phyloP scores from a whole-genome alignment of 257 asterid species.

The Solanum chiquidenum region DNA sequence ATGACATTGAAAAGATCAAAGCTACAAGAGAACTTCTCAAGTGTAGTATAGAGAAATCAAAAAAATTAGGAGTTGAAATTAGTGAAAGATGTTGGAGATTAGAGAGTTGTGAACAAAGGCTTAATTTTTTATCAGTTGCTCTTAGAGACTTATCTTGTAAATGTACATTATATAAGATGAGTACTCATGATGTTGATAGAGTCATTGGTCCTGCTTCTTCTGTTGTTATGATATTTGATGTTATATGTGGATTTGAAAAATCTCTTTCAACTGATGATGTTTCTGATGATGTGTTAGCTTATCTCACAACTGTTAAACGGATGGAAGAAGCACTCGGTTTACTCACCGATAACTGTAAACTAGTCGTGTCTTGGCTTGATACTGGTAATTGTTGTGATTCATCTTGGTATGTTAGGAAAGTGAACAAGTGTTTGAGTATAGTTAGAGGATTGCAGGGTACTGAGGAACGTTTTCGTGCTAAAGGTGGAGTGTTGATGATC shows the following conservation, averaged over 20 bases:
- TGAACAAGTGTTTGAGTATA: slow-evolving; percentile 27
- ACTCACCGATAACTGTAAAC: slow-evolving; percentile 43
- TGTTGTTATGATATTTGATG: slow-evolving; percentile 35
- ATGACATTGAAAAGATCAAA: slow-evolving; percentile 22
- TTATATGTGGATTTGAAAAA: slow-evolving; percentile 41
- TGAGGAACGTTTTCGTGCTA: slow-evolving; percentile 16
- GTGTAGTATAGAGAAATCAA: slow-evolving; percentile 50
- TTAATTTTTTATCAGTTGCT: slow-evolving; percentile 18
- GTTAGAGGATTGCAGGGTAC: slow-evolving; percentile 33
- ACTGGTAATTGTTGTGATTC: slow-evolving; percentile 21
- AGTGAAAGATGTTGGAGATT: slow-evolving; percentile 29
- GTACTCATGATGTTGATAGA: slow-evolving; percentile 26
- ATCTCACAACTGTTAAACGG: slow-evolving; percentile 27
- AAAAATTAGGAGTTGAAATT: slow-evolving; percentile 27
- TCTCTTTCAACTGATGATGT: slow-evolving; percentile 19
- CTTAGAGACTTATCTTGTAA: slow-evolving; percentile 25
- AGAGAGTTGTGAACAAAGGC: slow-evolving; percentile 10
- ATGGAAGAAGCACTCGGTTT: slow-evolving; percentile 57
- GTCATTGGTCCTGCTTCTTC: slow-evolving; percentile 57
- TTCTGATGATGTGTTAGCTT: slow-evolving; percentile 13
- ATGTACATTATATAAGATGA: slow-evolving; percentile 39
- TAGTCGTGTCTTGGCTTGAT: slow-evolving; percentile 68
- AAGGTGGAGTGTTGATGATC: slow-evolving; percentile 29
- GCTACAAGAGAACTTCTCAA: slow-evolving; percentile 44
- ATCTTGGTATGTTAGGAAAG: slow-evolving; percentile 21